These are phyloP conservation scores for Castanopsis chinensis DNA, from an alignment of 306 rosid genomes.

Conservation along the genomic window DNA sequence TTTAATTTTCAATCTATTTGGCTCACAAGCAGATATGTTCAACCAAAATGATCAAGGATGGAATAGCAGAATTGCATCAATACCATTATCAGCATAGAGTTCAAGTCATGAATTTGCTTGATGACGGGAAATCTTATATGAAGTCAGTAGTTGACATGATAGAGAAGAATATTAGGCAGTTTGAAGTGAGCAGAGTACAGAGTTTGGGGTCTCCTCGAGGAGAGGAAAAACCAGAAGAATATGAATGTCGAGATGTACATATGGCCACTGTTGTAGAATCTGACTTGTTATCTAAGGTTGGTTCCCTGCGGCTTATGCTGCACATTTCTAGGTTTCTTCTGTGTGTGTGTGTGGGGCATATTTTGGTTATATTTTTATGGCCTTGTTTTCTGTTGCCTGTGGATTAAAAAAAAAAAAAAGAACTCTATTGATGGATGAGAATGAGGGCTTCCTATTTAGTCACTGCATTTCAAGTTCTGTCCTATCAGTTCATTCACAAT, in stretches of 20 bases:
- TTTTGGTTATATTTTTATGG: neutral
- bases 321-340: constrained; percentile 3
- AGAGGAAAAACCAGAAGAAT: constrained; percentile 47
- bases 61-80: constrained; percentile 50
- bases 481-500: neutral
- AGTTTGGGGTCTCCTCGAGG: constrained; percentile 35
- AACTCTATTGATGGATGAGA: neutral
- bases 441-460: neutral
- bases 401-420: neutral
- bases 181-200: constrained; percentile 33
- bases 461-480: neutral
- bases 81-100: constrained; percentile 55
- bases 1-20: constrained; percentile 23
- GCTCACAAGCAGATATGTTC: constrained; percentile 53
- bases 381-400: neutral
- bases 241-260: constrained; percentile 61
- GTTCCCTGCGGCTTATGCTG: constrained; percentile 18
- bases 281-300: constrained; percentile 47
- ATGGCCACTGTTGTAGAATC: constrained; percentile 39
- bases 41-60: constrained; percentile 45
- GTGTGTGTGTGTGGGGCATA: neutral
- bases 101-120: constrained; percentile 54
- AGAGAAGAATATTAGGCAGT: constrained; percentile 46
- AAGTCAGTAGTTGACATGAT: constrained; percentile 50
- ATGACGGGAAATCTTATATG: constrained; percentile 59